Evolutionary conservation across 2,329 filamentous ascomycete species (phyloP).

Genomic region (Volutella citrinella): DNA sequence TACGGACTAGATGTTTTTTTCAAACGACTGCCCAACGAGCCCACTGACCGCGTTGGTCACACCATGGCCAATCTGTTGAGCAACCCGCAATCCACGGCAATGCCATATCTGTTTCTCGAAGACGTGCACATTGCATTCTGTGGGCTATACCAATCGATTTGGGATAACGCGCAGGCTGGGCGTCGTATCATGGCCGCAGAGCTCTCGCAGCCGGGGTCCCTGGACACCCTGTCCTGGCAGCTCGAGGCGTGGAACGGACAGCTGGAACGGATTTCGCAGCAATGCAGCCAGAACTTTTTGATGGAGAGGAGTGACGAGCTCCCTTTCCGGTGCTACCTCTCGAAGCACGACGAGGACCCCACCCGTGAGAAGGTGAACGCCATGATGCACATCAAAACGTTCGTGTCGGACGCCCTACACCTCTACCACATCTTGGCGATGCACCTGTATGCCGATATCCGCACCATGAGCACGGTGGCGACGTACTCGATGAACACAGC

Average conservation of each 20-base stretch:
- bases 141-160: constrained; percentile 28
- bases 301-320: constrained; percentile 11
- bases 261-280: constrained; percentile 19
- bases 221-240: constrained; percentile 21
- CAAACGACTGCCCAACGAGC: constrained; percentile 29
- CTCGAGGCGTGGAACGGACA: constrained; percentile 25
- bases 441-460: constrained; percentile 34
- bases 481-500: constrained; percentile 11
- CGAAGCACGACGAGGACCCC: constrained; percentile 23
- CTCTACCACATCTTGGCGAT: constrained; percentile 36
- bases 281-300: constrained; percentile 14
- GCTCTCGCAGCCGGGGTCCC: constrained; percentile 5
- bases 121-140: constrained; percentile 33
- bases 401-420: constrained; percentile 31
- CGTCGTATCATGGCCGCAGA: constrained; percentile 18
- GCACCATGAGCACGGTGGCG: constrained; percentile 26
- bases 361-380: constrained; percentile 21
- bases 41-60: constrained; percentile 26
- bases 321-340: constrained; percentile 26
- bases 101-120: constrained; percentile 28
- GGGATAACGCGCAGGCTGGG: constrained; percentile 26
- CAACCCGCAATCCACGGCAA: constrained; percentile 23
- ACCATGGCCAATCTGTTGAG: constrained; percentile 29
- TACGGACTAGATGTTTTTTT: constrained; percentile 36
- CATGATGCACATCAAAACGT: constrained; percentile 25